phyloP scores from a whole-genome alignment of 192 early-diverging fungal species.

The Umbelopsis sp. region DNA sequence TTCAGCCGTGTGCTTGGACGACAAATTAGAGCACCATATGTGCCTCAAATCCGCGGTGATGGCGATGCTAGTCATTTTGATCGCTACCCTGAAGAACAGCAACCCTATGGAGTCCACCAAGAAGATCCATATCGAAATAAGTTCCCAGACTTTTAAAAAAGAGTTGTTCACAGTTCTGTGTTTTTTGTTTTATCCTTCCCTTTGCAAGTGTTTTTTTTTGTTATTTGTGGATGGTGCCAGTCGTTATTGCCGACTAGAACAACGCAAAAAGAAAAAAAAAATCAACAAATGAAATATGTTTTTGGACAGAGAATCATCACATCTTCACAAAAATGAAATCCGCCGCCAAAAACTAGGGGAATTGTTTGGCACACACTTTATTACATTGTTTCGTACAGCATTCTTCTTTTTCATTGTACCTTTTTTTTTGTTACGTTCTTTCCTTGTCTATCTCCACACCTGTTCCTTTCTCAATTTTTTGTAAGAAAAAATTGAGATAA shows the following conservation, averaged over 20 bases:
- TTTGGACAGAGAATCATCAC: too few species aligned
- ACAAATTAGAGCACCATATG: slow-evolving; percentile 58
- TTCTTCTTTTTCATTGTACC: slow-evolving; percentile 16
- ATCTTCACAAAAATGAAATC: too few species aligned
- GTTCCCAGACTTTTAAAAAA: slow-evolving; percentile 52
- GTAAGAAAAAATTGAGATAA: too few species aligned
- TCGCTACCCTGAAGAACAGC: slow-evolving; percentile 53
- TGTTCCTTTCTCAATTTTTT: too few species aligned
- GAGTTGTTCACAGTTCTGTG: neutral
- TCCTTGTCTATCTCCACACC: neutral
- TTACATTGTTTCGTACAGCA: slow-evolving; percentile 2
- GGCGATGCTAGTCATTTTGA: slow-evolving; percentile 62
- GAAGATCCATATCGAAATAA: slow-evolving; percentile 43
- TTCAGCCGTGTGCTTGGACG: slow-evolving; percentile 60
- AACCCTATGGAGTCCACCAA: slow-evolving; percentile 48
- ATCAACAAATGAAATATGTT: too few species aligned
- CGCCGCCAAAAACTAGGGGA: neutral
- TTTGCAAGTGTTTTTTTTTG: neutral
- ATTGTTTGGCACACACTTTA: neutral
- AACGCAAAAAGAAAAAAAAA: too few species aligned
- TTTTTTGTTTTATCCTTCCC: slow-evolving; percentile 4
- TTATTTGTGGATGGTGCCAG: neutral
- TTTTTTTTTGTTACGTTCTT: neutral
- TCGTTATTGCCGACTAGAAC: too few species aligned
- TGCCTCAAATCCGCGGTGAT: slow-evolving; percentile 57